Base-by-base conservation (phyloP, 352 stramenopile species). In the Pythium monospermum region DNA sequence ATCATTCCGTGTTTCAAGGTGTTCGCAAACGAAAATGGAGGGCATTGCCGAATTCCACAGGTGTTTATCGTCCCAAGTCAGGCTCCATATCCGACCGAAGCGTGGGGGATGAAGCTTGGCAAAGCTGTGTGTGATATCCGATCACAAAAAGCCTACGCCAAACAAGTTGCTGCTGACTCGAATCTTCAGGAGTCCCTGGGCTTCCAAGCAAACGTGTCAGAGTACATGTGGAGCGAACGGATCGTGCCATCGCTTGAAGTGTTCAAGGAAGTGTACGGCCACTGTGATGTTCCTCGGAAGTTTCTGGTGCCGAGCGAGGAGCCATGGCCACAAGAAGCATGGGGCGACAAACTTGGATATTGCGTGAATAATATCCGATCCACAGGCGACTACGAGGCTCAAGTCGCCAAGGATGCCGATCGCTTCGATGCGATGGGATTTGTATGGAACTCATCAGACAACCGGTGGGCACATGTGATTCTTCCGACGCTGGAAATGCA, bases 71-170 rank as follows among this genome's bases (percentile, higher is more conserved):
- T n/a, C n/a, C n/a, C n/a, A n/a, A n/a, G n/a, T n/a, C n/a, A n/a
- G n/a, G n/a, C n/a, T n/a, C n/a, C n/a, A n/a, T n/a, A n/a, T n/a
- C 52, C 52, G 22, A 33, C 16, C 4, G 28, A 46, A 39, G 16
- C 52, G 33, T 59, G 52, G 52, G 42, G 41, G 10, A 25, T 59
- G 10, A 43, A 35, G 18, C 44, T 59, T 16, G 52, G 52, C 3
- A 27, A 32, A 8, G 30, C 16, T 12, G 36, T 54, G 23, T 2
- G 15, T 23, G 31, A n/a, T 53, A 68, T 55, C 55, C 69, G 12
- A 42, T 68, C n/a, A 6, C 18, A 41, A 12, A 37, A 37, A 32
- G 18, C 33, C 46, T 53, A 47, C 26, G 16, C 36, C 0, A 19
- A 37, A 6, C 45, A 53, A 32, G 22, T 43, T 16, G 8, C 35